Conservation (phyloP, 1,284 basidiomycete genomes). For the Neotropicomus parvogracilis region DNA sequence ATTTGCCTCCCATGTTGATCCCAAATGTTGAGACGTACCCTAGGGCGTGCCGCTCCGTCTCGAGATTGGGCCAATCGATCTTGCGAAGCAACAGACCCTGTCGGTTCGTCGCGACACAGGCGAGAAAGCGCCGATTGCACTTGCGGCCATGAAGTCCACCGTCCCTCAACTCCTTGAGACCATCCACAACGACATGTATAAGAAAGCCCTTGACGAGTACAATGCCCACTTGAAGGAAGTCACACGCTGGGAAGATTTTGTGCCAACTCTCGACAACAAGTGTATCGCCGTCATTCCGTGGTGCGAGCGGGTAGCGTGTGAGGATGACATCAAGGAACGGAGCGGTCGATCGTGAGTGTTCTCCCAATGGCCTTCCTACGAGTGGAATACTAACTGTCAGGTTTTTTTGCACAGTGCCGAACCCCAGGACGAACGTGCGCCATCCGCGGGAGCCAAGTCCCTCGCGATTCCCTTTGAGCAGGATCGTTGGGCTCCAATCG, state of each 20-base stretch:
- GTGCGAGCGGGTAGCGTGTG: slow-evolving; percentile 93
- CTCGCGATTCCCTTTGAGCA: slow-evolving; percentile 98
- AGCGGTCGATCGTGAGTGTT: slow-evolving; percentile 76
- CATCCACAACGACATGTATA: slow-evolving; percentile 91
- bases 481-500: slow-evolving; percentile 71
- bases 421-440: slow-evolving; percentile 89
- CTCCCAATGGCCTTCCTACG: slow-evolving; percentile 4
- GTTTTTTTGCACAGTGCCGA: slow-evolving; percentile 52
- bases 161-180: slow-evolving; percentile 73
- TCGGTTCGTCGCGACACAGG: slow-evolving; percentile 89
- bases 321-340: slow-evolving; percentile 97
- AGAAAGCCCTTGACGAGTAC: slow-evolving; percentile 73
- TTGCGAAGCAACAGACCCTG: slow-evolving; percentile 80
- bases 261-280: slow-evolving; percentile 88
- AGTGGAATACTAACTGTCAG: slow-evolving; percentile 5
- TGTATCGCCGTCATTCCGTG: slow-evolving; percentile 90
- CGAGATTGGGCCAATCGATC: slow-evolving; percentile 94
- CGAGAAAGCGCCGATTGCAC: slow-evolving; percentile 70
- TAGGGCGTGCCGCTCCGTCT: slow-evolving; percentile 95
- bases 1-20: not conserved
- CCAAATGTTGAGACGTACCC: slow-evolving; percentile 1
- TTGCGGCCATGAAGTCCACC: slow-evolving; percentile 56
- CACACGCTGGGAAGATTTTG: slow-evolving; percentile 88
- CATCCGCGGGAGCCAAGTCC: slow-evolving; percentile 97
- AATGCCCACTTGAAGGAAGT: slow-evolving; percentile 72